Conservation (phyloP, 1,139 yeast genomes). For the Pneumocystis carinii region DNA sequence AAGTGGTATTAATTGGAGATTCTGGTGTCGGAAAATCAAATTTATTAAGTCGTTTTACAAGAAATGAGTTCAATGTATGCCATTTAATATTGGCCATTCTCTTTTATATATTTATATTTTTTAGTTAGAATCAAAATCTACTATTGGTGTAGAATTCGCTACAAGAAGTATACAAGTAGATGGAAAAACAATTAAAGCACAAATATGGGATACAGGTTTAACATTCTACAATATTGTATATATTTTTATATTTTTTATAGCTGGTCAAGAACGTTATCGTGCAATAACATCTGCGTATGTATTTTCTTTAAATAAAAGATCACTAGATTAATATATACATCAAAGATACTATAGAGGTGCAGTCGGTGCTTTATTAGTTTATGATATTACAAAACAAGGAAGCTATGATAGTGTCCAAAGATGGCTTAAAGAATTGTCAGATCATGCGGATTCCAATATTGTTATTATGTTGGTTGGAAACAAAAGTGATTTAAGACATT, state of each 20-base stretch:
- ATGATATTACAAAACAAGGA: slow-evolving; percentile 87
- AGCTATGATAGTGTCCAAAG: slow-evolving; percentile 85
- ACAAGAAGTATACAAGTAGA: slow-evolving; percentile 90
- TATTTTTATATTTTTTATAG: not conserved
- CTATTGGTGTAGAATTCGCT: slow-evolving; percentile 97
- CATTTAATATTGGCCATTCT: too few species aligned
- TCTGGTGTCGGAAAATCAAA: slow-evolving; percentile 97
- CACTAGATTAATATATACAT: not conserved
- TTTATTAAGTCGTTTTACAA: slow-evolving; percentile 78
- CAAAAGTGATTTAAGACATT: slow-evolving; percentile 87
- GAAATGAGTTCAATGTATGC: slow-evolving; percentile 54
- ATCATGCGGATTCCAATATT: slow-evolving; percentile 93
- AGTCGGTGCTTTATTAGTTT: slow-evolving; percentile 89
- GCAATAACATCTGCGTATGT: slow-evolving; percentile 68
- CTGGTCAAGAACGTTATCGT: slow-evolving; percentile 46
- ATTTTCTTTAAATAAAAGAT: not conserved
- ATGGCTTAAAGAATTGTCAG: slow-evolving; percentile 91
- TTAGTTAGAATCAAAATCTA: slow-evolving; percentile 75
- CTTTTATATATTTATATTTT: not conserved
- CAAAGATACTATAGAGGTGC: slow-evolving; percentile 85
- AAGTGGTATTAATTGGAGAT: slow-evolving; percentile 86
- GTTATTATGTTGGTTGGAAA: slow-evolving; percentile 94
- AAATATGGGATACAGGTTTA: slow-evolving; percentile 99
- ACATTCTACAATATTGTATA: slow-evolving; percentile 7
- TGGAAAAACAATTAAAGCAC: slow-evolving; percentile 90